phyloP scores from a whole-genome alignment of 257 asterid species.

The Gentiana macrophylla region DNA sequence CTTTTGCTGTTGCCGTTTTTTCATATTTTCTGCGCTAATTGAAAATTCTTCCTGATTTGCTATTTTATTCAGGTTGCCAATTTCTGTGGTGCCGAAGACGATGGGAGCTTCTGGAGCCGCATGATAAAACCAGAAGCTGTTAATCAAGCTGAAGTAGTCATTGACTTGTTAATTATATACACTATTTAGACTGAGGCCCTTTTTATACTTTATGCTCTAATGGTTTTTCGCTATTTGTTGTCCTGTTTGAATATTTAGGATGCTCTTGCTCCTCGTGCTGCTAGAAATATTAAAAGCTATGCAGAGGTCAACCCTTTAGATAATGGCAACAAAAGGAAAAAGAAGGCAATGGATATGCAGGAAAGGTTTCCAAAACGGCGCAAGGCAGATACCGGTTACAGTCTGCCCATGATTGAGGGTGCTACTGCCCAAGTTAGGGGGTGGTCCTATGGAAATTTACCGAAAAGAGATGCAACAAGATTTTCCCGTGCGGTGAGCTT shows the following conservation, averaged over 20 bases:
- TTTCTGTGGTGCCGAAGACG: constrained; percentile 90
- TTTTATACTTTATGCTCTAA: too few species aligned
- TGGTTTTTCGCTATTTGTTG: constrained; percentile 1
- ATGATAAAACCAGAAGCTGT: constrained; percentile 95
- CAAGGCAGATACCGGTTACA: constrained; percentile 59
- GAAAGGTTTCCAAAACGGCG: constrained; percentile 81
- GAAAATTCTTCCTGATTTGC: neutral
- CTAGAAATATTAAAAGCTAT: constrained; percentile 82
- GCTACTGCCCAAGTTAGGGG: constrained; percentile 93
- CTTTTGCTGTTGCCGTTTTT: too few species aligned
- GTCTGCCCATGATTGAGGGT: constrained; percentile 81
- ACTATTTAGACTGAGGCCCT: too few species aligned
- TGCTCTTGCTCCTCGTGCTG: constrained; percentile 96
- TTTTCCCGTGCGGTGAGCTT: constrained; percentile 79
- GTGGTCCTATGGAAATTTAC: constrained; percentile 91
- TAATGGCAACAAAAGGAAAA: constrained; percentile 64
- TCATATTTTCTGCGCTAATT: too few species aligned
- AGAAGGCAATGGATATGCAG: constrained; percentile 66
- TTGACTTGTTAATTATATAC: constrained; percentile 1
- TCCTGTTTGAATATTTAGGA: constrained; percentile 36
- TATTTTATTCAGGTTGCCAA: constrained; percentile 69
- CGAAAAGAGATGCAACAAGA: constrained; percentile 94
- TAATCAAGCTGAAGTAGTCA: constrained; percentile 67
- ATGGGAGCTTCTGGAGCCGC: constrained; percentile 97
- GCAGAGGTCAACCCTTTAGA: constrained; percentile 74